Conservation (phyloP, 331 rosid species). For the Malus hybrid region DNA sequence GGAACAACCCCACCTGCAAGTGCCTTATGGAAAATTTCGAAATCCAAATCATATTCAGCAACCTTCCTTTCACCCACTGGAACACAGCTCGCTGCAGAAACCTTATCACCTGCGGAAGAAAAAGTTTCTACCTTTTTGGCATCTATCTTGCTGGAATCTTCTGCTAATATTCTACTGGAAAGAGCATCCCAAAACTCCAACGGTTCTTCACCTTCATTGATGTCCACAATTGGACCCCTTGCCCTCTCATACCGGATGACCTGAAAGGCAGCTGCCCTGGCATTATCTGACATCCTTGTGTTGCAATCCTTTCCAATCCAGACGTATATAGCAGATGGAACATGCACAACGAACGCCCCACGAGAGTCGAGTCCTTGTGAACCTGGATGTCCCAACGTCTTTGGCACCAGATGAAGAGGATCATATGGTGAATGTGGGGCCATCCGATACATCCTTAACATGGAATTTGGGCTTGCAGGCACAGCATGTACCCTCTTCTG, state of each 20-base stretch:
- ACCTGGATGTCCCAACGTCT: slow-evolving; percentile 48
- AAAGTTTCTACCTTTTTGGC: slow-evolving; percentile 20
- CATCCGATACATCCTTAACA: slow-evolving; percentile 78
- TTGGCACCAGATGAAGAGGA: slow-evolving; percentile 94
- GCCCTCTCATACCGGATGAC: slow-evolving; percentile 74
- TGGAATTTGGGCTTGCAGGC: slow-evolving; percentile 77
- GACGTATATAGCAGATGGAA: slow-evolving; percentile 72
- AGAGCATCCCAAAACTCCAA: slow-evolving; percentile 72
- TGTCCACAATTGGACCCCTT: slow-evolving; percentile 34
- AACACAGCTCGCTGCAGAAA: slow-evolving; percentile 9
- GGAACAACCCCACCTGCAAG: slow-evolving; percentile 93
- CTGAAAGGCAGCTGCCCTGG: slow-evolving; percentile 61
- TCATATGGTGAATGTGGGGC: slow-evolving; percentile 94
- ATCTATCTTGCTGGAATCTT: slow-evolving; percentile 21
- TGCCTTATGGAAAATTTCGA: slow-evolving; percentile 68
- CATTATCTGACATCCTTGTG: slow-evolving; percentile 48
- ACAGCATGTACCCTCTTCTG: slow-evolving; percentile 82
- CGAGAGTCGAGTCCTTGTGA: slow-evolving; percentile 79
- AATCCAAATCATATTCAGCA: slow-evolving; percentile 67
- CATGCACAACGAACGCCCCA: slow-evolving; percentile 78
- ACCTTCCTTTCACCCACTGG: slow-evolving; percentile 41
- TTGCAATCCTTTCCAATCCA: slow-evolving; percentile 72
- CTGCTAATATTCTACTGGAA: slow-evolving; percentile 24
- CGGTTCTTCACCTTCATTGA: slow-evolving; percentile 73
- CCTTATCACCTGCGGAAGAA: slow-evolving; percentile 23